Evolutionary conservation across 139 green algal species (phyloP).

Genomic region (Monoraphidium neglectum): DNA sequence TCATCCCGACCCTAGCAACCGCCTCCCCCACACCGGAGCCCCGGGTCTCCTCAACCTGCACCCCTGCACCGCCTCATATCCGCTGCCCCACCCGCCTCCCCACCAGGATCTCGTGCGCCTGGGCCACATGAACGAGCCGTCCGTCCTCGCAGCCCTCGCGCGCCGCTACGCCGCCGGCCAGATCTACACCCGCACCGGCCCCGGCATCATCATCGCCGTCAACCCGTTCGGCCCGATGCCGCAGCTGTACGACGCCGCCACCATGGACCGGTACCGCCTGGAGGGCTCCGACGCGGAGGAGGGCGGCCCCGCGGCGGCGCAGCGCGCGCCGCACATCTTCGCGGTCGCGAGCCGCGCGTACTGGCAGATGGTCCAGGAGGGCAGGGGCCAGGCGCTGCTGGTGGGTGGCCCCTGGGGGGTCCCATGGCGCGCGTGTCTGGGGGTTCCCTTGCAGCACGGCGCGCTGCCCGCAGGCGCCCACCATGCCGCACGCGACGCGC

Average conservation of each 20-base stretch:
- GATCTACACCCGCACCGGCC: slow-evolving; percentile 94
- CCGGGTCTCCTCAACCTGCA: too few species aligned
- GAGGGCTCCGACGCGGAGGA: too few species aligned
- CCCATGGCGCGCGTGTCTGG: too few species aligned
- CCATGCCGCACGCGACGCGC: neutral
- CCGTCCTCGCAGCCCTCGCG: slow-evolving; percentile 90
- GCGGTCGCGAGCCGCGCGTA: slow-evolving; percentile 88
- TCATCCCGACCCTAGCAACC: too few species aligned
- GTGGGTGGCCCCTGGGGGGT: slow-evolving; percentile 37
- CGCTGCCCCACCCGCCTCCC: too few species aligned
- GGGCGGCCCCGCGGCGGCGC: slow-evolving; percentile 51
- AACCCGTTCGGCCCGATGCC: slow-evolving; percentile 86
- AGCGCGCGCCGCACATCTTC: slow-evolving; percentile 91
- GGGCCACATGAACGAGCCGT: slow-evolving; percentile 96
- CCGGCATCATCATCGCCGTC: slow-evolving; percentile 91
- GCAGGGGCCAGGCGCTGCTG: slow-evolving; percentile 86
- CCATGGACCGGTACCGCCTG: slow-evolving; percentile 87
- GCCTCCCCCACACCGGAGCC: too few species aligned
- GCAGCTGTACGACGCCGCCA: slow-evolving; percentile 82
- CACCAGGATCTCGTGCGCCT: slow-evolving; percentile 97
- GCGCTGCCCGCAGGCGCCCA: neutral
- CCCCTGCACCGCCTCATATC: too few species aligned
- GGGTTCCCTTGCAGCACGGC: neutral
- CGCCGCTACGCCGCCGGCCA: slow-evolving; percentile 77
- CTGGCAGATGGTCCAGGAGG: slow-evolving; percentile 77